phyloP scores from a whole-genome alignment of 371 early-diverging fungal species.

The Lichtheimia ramosa region DNA sequence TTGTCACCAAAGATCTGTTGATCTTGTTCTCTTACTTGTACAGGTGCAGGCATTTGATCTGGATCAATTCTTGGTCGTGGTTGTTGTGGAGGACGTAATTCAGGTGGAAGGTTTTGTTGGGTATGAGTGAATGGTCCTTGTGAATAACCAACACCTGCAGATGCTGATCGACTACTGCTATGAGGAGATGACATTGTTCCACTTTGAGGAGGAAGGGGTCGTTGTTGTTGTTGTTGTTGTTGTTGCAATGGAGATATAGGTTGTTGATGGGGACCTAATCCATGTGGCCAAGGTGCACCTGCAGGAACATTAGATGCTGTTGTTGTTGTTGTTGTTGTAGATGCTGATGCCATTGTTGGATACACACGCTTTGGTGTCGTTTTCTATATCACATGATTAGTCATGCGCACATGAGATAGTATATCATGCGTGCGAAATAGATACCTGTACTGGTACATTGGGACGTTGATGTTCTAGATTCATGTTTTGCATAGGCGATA shows the following conservation, averaged over 20 bases:
- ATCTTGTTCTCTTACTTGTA: constrained; percentile 78
- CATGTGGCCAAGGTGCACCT: not conserved
- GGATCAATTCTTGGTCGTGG: constrained; percentile 83
- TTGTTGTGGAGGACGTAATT: constrained; percentile 3
- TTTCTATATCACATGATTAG: not conserved
- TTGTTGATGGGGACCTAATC: not conserved
- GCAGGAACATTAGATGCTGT: not conserved
- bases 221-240: constrained; percentile 12
- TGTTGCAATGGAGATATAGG: constrained; percentile 6
- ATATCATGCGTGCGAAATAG: not conserved
- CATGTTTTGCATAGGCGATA: constrained; percentile 37
- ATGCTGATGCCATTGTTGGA: constrained; percentile 16
- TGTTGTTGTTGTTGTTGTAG: constrained; percentile 6
- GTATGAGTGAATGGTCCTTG: constrained; percentile 31
- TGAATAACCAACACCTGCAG: constrained; percentile 34
- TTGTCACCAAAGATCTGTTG: constrained; percentile 60
- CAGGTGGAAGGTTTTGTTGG: not conserved
- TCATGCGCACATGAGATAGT: not conserved
- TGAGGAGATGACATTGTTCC: constrained; percentile 6
- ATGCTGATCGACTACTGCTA: constrained; percentile 7
- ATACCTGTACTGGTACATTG: not conserved
- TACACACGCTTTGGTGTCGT: constrained; percentile 26
- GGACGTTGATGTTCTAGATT: constrained; percentile 20
- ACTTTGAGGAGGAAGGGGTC: constrained; percentile 5
- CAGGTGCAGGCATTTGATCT: constrained; percentile 92